Conservation (phyloP, 164 flowering plant genomes). For the Dillenia suffruticosa region DNA sequence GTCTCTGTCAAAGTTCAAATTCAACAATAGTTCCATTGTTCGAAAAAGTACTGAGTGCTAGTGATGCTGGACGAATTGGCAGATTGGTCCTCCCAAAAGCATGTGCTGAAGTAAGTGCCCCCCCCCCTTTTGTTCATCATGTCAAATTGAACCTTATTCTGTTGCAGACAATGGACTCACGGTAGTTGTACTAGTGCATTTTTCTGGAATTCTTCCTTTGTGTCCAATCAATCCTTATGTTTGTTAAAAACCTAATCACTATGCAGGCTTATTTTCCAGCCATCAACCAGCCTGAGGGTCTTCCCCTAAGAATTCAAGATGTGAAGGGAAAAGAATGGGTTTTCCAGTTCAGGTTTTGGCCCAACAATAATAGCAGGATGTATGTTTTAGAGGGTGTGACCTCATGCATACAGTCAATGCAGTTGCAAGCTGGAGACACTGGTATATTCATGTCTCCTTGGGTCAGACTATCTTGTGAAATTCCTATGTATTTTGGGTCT, state of each 20-base stretch:
- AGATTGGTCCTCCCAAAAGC: slow-evolving; percentile 71
- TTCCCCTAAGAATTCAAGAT: slow-evolving; percentile 54
- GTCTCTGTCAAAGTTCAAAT: slow-evolving; percentile 34
- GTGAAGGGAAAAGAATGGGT: slow-evolving; percentile 60
- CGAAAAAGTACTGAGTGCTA: slow-evolving; percentile 69
- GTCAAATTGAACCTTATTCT: too few species aligned
- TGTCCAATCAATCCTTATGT: too few species aligned
- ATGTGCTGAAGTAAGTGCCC: slow-evolving; percentile 57
- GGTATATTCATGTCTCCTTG: slow-evolving; percentile 22
- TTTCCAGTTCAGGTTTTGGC: slow-evolving; percentile 66
- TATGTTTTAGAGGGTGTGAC: slow-evolving; percentile 65
- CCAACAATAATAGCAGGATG: slow-evolving; percentile 65
- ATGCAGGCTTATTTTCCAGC: slow-evolving; percentile 56
- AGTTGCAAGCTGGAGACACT: slow-evolving; percentile 62
- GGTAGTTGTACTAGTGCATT: too few species aligned
- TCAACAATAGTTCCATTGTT: slow-evolving; percentile 56
- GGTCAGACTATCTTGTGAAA: slow-evolving; percentile 2
- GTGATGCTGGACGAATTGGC: slow-evolving; percentile 76
- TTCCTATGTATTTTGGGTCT: too few species aligned
- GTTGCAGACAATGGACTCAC: too few species aligned
- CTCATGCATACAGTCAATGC: slow-evolving; percentile 69
- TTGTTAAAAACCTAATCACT: too few species aligned
- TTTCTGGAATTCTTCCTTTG: too few species aligned
- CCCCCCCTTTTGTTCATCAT: background rate
- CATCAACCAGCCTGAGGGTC: slow-evolving; percentile 59